These are phyloP conservation scores for Hortiboletus rubellus DNA, from an alignment of 1,284 basidiomycete species.

Conservation along the genomic window DNA sequence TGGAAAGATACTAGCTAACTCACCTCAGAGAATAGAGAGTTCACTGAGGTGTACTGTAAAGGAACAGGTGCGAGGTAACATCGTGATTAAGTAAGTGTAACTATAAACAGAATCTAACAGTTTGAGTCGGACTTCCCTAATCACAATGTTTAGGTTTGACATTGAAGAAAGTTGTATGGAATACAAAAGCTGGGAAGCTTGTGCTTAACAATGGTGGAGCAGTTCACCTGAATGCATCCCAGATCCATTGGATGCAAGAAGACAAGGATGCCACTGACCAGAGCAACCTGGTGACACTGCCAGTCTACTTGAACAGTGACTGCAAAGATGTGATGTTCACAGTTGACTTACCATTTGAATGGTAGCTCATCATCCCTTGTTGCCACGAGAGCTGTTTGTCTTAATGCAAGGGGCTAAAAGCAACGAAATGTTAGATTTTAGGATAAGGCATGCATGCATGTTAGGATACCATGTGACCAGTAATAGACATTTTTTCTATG, in stretches of 20 bases:
- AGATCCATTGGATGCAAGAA: slow-evolving; percentile 85
- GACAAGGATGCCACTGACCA: slow-evolving; percentile 38
- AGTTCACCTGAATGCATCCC: slow-evolving; percentile 73
- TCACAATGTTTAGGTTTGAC: slow-evolving; percentile 61
- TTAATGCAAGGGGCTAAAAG: slow-evolving; percentile 66
- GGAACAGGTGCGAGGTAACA: too few species aligned
- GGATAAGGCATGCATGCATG: slow-evolving; percentile 21
- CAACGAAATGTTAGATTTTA: slow-evolving; percentile 9
- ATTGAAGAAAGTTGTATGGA: slow-evolving; percentile 84
- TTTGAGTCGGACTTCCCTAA: slow-evolving; percentile 6
- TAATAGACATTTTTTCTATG: slow-evolving; percentile 25
- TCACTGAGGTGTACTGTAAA: too few species aligned
- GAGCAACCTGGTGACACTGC: slow-evolving; percentile 67
- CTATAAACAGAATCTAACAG: too few species aligned
- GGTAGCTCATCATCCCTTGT: slow-evolving; percentile 62
- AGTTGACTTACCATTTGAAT: slow-evolving; percentile 74
- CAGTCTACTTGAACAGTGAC: slow-evolving; percentile 91
- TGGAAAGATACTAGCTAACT: too few species aligned
- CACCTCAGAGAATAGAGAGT: too few species aligned
- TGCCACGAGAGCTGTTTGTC: slow-evolving; percentile 77
- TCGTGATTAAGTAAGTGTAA: too few species aligned
- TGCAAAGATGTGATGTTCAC: slow-evolving; percentile 89
- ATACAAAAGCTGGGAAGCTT: slow-evolving; percentile 53
- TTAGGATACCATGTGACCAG: slow-evolving; percentile 17
- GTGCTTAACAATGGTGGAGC: slow-evolving; percentile 81